phyloP scores from a whole-genome alignment of 805 yeast genomes.

The Yamadazyma olivae region DNA sequence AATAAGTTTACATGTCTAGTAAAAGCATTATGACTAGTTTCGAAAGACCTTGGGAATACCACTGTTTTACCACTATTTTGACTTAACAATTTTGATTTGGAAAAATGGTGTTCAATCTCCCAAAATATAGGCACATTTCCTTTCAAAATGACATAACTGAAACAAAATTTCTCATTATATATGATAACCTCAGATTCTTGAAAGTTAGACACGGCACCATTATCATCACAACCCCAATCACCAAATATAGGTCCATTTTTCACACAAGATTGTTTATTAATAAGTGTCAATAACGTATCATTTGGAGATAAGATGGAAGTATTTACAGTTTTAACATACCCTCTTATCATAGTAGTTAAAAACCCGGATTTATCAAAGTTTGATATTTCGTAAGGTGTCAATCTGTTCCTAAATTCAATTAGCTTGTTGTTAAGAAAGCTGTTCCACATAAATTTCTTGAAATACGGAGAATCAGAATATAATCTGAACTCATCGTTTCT shows the following conservation, averaged over 20 bases:
- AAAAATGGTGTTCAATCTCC: constrained; percentile 46
- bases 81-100: constrained; percentile 30
- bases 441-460: constrained; percentile 51
- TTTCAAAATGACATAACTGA: constrained; percentile 44
- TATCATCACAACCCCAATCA: constrained; percentile 57
- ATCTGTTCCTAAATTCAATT: constrained; percentile 43
- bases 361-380: constrained; percentile 47
- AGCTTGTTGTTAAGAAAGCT: constrained; percentile 43
- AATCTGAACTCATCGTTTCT: constrained; percentile 16
- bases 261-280: constrained; percentile 49
- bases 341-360: constrained; percentile 46
- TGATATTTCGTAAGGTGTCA: constrained; percentile 37
- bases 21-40: constrained; percentile 53
- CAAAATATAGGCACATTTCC: constrained; percentile 58
- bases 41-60: constrained; percentile 49
- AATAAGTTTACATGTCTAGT: constrained; percentile 47
- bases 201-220: constrained; percentile 50
- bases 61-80: constrained; percentile 36
- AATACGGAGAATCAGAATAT: constrained; percentile 38
- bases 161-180: constrained; percentile 37
- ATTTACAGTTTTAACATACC: constrained; percentile 48
- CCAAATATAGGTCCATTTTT: constrained; percentile 52
- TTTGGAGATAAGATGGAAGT: constrained; percentile 24
- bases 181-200: constrained; percentile 51
- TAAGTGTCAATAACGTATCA: constrained; percentile 44